Evolutionary conservation across 495 filamentous ascomycete genomes (phyloP), one percentile per base, ranked within the genome.

Genomic region (Penicillium malachiteum): DNA sequence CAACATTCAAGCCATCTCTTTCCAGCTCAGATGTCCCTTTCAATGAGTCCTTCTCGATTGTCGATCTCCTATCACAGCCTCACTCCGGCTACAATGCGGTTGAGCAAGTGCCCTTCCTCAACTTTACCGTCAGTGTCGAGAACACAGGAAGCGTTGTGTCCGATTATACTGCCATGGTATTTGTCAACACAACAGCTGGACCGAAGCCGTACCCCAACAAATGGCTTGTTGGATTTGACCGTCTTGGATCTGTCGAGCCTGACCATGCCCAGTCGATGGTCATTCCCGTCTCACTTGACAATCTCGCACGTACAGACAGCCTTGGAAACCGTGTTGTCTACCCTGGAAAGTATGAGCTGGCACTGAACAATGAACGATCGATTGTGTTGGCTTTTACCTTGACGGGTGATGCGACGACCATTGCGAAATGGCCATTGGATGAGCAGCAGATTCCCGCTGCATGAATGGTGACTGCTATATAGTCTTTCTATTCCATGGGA

Each of bases 181-280:
- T 86, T 64, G 56, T 79, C 13, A 71, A 79, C 17, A 82, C 78
- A 3, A 74, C 74, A 5, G 71, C 74, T 3, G 87, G 87, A 0
- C 86, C 85, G 0, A 57, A 62, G 48, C 87, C 86, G 4, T 73
- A 82, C 50, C 85, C 87, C 7, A 81, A 81, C 55, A 89, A 89
- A 66, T 78, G 78, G 63, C 74, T 89, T 0, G 83, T 82, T 4
- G 76, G 81, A 0, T 90, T 86, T 53, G 72, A 76, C 12, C 75
- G 87, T 13, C 55, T 87, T 7, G 68, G 69, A 5, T 66, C 54
- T 0, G 56, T 90, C 45, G 47, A 69, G 30, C 64, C 78, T 0
- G 77, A 76, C 0, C 46, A 64, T 7, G 68, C 67, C 0, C 55
- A 57, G 40, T 71, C 56, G 0, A 72, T 78, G 14, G 61, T 48